Evolutionary conservation across 345 rosid genomes (phyloP).

Genomic region (Luvunga scandens): DNA sequence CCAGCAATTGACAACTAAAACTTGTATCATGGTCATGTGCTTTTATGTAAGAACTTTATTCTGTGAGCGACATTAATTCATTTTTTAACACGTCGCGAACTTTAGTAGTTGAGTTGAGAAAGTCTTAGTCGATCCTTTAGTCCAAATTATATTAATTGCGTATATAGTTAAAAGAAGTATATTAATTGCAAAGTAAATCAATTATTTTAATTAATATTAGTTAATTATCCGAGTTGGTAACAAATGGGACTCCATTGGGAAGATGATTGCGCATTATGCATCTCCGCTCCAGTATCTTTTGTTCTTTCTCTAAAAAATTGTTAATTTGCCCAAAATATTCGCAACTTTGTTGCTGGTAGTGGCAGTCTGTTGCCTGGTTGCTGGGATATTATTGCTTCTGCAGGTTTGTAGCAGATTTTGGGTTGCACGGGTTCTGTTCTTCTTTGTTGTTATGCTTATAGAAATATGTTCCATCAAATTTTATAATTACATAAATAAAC

Average conservation of each 20-base stretch:
- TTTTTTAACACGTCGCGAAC: too few relatives aligned
- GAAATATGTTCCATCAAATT: neutral
- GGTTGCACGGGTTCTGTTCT: neutral
- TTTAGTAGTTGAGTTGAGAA: too few relatives aligned
- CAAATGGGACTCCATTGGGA: neutral
- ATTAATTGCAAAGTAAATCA: too few relatives aligned
- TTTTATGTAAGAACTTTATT: too few relatives aligned
- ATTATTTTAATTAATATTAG: too few relatives aligned
- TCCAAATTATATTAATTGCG: too few relatives aligned
- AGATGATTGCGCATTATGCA: too few relatives aligned
- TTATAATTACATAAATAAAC: neutral
- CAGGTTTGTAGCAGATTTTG: neutral
- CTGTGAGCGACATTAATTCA: too few relatives aligned
- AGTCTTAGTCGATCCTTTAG: too few relatives aligned
- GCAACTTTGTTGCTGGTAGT: constrained; percentile 4
- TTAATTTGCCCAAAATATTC: constrained; percentile 20
- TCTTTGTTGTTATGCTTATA: neutral
- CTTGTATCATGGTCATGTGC: too few relatives aligned
- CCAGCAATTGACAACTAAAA: too few relatives aligned
- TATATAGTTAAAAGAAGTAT: too few relatives aligned
- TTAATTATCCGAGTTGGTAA: neutral
- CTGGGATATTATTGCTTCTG: constrained; percentile 21
- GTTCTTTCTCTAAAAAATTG: neutral
- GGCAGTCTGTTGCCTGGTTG: constrained; percentile 29
- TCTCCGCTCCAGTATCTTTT: neutral